These are phyloP conservation scores for Solanum megistacrolobum DNA, from an alignment of 257 asterid genomes.

Conservation along the genomic window DNA sequence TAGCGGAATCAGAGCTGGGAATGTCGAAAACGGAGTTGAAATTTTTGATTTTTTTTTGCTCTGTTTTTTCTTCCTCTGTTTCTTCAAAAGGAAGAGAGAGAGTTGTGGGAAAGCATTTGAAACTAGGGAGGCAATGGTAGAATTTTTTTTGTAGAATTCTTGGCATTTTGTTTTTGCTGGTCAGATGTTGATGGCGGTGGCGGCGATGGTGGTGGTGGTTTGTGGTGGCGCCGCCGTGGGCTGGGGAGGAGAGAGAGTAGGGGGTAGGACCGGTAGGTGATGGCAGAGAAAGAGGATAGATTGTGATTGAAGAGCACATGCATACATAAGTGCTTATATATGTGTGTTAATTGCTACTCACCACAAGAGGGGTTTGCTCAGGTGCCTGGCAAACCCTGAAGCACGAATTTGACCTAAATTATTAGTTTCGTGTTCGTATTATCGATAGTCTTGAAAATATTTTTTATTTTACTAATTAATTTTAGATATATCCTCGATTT, in stretches of 20 bases:
- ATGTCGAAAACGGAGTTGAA: slow-evolving; percentile 45
- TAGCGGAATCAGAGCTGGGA: slow-evolving; percentile 24
- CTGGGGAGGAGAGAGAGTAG: not conserved
- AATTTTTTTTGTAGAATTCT: slow-evolving; percentile 42
- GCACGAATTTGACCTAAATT: too few relatives aligned
- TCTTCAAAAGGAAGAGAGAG: slow-evolving; percentile 19
- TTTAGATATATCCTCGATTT: too few relatives aligned
- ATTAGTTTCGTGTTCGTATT: too few relatives aligned
- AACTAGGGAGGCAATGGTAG: slow-evolving; percentile 53
- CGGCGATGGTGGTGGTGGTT: not conserved
- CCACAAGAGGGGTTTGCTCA: not conserved
- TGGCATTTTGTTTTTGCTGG: slow-evolving; percentile 31
- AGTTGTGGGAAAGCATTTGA: slow-evolving; percentile 54
- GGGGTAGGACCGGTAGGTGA: not conserved
- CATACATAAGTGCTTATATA: not conserved
- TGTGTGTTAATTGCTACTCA: not conserved
- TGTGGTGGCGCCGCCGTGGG: not conserved
- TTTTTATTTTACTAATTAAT: too few relatives aligned
- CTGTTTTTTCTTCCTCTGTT: slow-evolving; percentile 11
- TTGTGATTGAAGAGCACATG: not conserved
- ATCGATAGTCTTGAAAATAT: too few relatives aligned
- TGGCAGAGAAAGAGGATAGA: not conserved
- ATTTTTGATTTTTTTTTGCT: slow-evolving; percentile 18
- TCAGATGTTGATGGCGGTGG: not conserved
- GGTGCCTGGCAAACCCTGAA: too few relatives aligned